These are phyloP conservation scores for Microthlaspi erraticum DNA, from an alignment of 345 rosid genomes.

Conservation along the genomic window DNA sequence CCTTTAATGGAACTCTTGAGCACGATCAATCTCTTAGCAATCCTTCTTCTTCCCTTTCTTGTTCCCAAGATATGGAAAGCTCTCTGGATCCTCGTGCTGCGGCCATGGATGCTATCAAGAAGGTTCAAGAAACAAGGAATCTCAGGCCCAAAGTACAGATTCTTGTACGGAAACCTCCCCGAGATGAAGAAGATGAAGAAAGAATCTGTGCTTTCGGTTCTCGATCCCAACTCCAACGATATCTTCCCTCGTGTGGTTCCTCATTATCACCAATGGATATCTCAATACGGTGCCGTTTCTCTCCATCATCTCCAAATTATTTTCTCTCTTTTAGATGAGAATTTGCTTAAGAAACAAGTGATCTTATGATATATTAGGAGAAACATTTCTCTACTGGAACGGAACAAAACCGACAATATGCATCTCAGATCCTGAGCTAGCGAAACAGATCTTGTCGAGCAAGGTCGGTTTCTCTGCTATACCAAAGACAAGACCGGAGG, in stretches of 20 bases:
- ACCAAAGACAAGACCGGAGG: not conserved
- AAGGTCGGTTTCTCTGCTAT: constrained; percentile 3
- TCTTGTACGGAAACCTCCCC: constrained; percentile 7
- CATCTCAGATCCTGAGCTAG: constrained; percentile 23
- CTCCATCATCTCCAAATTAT: not conserved
- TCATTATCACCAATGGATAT: constrained; percentile 4
- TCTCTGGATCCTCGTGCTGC: constrained; percentile 1
- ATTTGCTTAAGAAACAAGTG: not conserved
- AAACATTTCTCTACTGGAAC: constrained; percentile 13
- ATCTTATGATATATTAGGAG: constrained; percentile 2
- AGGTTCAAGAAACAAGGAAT: constrained; percentile 23
- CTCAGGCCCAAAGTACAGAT: constrained; percentile 19
- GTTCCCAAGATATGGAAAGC: constrained; percentile 8
- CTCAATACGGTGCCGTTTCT: constrained; percentile 5
- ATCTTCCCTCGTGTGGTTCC: constrained; percentile 20
- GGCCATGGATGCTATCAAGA: constrained; percentile 19
- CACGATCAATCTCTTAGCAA: constrained; percentile 15
- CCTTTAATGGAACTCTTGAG: not conserved
- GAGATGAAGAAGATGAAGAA: constrained; percentile 21
- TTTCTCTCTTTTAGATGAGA: not conserved
- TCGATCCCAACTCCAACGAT: constrained; percentile 13
- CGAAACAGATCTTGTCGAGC: constrained; percentile 21
- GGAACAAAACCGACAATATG: constrained; percentile 3
- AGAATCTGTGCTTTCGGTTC: not conserved
- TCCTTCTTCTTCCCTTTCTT: constrained; percentile 15